Percentiles rank a stretch among this genome's conserved stretches.
Evolutionary conservation across 768 basidiomycete genomes (phyloP).

Genomic region (Lyophyllum atratum): DNA sequence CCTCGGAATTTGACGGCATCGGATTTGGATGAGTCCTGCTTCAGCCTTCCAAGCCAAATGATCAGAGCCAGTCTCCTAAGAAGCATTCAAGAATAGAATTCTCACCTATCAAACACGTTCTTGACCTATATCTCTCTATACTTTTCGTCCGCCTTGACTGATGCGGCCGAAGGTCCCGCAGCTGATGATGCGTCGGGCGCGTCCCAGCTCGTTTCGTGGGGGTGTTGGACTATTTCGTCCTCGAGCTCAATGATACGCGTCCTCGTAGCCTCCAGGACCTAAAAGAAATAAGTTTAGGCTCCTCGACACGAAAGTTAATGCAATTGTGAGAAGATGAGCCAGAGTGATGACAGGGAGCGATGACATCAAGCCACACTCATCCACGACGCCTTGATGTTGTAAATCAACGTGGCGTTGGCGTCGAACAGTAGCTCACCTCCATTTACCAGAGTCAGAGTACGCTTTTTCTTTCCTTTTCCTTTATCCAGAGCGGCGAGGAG

Average conservation of each 20-base stretch:
- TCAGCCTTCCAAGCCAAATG: slow-evolving; percentile 24
- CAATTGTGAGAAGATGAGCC: slow-evolving; percentile 8
- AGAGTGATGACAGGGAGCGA: slow-evolving; percentile 24
- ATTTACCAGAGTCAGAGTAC: slow-evolving; percentile 21
- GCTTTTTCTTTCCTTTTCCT: slow-evolving; percentile 13
- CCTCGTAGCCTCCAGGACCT: slow-evolving; percentile 32
- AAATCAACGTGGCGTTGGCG: slow-evolving; percentile 1
- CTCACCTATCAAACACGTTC: slow-evolving; percentile 40
- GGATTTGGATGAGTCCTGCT: slow-evolving; percentile 43
- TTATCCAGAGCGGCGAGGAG: slow-evolving; percentile 21
- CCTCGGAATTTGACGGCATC: slow-evolving; percentile 43
- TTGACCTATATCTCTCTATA: slow-evolving; percentile 39
- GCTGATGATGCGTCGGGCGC: slow-evolving; percentile 17
- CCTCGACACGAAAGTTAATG: not conserved
- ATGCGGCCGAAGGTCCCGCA: slow-evolving; percentile 20
- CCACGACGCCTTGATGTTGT: slow-evolving; percentile 11
- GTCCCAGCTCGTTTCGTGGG: slow-evolving; percentile 35
- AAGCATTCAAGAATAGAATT: not conserved
- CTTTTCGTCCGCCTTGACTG: slow-evolving; percentile 38
- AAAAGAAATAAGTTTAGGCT: slow-evolving; percentile 12
- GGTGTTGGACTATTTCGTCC: slow-evolving; percentile 26
- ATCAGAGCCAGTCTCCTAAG: not conserved
- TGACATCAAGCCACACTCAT: slow-evolving; percentile 25
- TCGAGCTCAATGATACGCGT: slow-evolving; percentile 34
- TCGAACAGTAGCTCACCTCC: slow-evolving; percentile 15